Evolutionary conservation across 208 protist species (phyloP).

Genomic region (Leishmania tropica): DNA sequence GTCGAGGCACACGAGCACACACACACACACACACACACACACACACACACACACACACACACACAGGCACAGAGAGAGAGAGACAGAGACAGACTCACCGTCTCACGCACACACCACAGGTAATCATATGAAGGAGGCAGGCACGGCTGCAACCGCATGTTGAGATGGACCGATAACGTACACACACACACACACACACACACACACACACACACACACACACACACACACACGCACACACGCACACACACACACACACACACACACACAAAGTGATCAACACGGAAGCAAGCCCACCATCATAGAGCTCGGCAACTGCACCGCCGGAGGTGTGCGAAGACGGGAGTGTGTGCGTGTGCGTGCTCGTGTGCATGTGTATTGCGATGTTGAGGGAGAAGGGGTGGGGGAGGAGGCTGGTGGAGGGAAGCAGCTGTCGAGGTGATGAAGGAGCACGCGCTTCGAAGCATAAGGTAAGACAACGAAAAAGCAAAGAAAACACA

Average conservation of each 20-base stretch:
- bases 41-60: neutral
- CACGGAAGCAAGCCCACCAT: neutral
- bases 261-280: neutral
- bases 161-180: neutral
- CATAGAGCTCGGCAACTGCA: neutral
- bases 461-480: neutral
- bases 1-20: neutral
- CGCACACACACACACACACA: neutral
- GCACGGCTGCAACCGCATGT: neutral
- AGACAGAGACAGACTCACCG: too few relatives aligned
- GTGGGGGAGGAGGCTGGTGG: neutral
- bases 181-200: too few relatives aligned
- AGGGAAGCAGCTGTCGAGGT: neutral
- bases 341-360: neutral
- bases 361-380: neutral
- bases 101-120: neutral
- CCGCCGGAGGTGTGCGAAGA: neutral
- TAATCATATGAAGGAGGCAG: neutral
- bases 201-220: too few relatives aligned
- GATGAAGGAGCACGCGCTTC: neutral
- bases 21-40: neutral
- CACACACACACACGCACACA: too few relatives aligned
- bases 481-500: neutral
- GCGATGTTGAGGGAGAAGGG: neutral
- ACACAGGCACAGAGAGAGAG: neutral